Evolutionary conservation across 768 basidiomycete genomes (phyloP), one percentile per base, ranked within the genome.

Genomic region (Pholiota molesta): DNA sequence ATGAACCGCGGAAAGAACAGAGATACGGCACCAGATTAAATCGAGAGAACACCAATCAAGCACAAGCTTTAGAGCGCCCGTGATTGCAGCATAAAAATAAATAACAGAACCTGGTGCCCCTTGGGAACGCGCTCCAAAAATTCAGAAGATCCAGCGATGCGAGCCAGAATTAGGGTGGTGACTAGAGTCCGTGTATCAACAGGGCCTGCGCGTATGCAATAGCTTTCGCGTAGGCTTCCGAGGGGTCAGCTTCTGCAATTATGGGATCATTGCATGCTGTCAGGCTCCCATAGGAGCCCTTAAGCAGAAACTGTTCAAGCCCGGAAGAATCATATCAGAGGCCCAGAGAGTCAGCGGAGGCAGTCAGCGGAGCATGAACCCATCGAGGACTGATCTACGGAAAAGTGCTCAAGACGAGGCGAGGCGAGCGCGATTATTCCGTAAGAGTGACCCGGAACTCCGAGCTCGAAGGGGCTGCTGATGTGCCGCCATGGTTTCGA

Each of bases 221-320:
- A n/a, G 21, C 17, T 16, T 19, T 44, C 42, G 35, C 35, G 35
- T 37, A 16, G 35, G 35, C 35, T 37, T 37, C 35, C 42, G 47
- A 26, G 47, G 47, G 47, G 23, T n/a, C 42, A 44, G 42, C 47
- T 61, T 58, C 55, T 56, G 52, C 52, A 64, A 59, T 66, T 62
- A 66, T 66, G 59, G 37, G 54, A 56, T 62, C 65, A 64, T 29
- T 49, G 55, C 23, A 33, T 29, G 52, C 28, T 49, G 62, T 55
- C 53, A 26, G 47, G 14, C 47, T 3, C 47, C 47, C 19, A 49
- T 49, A 23, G 47, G 23, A 49, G 47, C 47, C 47, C 23, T 26
- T 49, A 11, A 49, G 47, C 47, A 49, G 47, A 49, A 49, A 49
- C 47, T 49, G 47, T 49, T 49, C 47, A 49, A 5, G 47, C 47